Conservation (phyloP, 2,329 filamentous ascomycete species). For the Balansia obtecta region DNA sequence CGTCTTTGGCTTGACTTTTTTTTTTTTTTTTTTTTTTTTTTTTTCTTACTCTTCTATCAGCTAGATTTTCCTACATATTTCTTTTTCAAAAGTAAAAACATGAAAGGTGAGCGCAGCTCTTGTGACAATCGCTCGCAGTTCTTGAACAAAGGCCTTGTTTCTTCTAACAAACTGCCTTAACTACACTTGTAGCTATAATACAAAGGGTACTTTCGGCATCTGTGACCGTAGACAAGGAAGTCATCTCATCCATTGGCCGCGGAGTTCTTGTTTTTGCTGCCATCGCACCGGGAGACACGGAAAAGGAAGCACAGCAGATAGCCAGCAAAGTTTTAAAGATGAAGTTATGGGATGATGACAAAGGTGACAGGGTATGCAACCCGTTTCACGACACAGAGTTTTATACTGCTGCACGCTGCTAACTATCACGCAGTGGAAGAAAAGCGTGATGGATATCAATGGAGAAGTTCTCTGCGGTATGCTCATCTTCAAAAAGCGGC, state of each 20-base stretch:
- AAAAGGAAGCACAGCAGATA: slow-evolving; percentile 74
- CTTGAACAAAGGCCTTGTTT: not conserved
- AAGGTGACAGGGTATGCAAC: slow-evolving; percentile 47
- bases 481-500: slow-evolving; percentile 1
- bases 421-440: slow-evolving; percentile 62
- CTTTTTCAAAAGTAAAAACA: not conserved
- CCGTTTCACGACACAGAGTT: not conserved
- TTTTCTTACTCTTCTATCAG: too few relatives aligned
- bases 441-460: slow-evolving; percentile 71
- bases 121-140: not conserved
- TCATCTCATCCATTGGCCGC: slow-evolving; percentile 83
- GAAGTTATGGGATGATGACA: slow-evolving; percentile 80
- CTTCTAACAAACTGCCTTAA: not conserved
- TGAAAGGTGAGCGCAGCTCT: slow-evolving; percentile 7
- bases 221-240: slow-evolving; percentile 82
- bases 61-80: not conserved
- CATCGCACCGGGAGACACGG: slow-evolving; percentile 78
- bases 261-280: slow-evolving; percentile 87
- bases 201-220: slow-evolving; percentile 92
- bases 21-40: too few relatives aligned
- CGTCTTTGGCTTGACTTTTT: too few relatives aligned
- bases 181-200: slow-evolving; percentile 55
- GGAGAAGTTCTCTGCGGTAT: slow-evolving; percentile 92
- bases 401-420: not conserved
- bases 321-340: slow-evolving; percentile 81